Percentiles rank a stretch among this genome's conserved stretches.
Evolutionary conservation across 208 protist genomes (phyloP).

Genomic region (Leptomonas pyrrhocoris): DNA sequence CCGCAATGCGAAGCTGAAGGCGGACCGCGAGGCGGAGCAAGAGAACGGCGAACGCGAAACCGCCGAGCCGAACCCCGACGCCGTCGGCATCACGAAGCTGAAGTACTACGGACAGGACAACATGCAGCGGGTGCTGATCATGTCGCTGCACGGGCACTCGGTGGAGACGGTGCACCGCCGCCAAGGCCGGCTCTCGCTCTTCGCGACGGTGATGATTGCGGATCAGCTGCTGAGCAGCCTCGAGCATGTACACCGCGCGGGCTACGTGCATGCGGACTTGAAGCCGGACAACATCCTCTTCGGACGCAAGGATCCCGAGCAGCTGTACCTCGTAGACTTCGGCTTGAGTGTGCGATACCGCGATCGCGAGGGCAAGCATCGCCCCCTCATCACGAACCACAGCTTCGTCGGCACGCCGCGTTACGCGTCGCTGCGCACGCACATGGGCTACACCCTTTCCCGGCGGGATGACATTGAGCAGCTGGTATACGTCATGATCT

Average conservation of each 20-base stretch:
- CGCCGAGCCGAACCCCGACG: constrained; percentile 16
- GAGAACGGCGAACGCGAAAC: background rate
- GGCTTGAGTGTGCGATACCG: constrained; percentile 75
- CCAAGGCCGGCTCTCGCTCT: constrained; percentile 93
- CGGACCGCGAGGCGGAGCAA: background rate
- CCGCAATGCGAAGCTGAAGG: constrained; percentile 5
- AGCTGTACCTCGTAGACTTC: constrained; percentile 82
- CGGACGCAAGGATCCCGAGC: constrained; percentile 55
- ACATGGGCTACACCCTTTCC: constrained; percentile 95
- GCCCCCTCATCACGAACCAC: constrained; percentile 69
- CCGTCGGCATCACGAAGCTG: constrained; percentile 89
- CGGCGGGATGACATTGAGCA: constrained; percentile 91
- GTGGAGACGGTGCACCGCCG: constrained; percentile 94
- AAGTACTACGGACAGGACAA: constrained; percentile 97
- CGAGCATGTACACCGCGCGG: constrained; percentile 92
- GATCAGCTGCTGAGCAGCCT: constrained; percentile 95
- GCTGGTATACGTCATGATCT: constrained; percentile 96
- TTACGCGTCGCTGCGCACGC: constrained; percentile 96
- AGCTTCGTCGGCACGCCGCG: constrained; percentile 79
- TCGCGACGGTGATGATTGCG: constrained; percentile 98
- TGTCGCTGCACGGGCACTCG: constrained; percentile 97
- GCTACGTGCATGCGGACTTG: constrained; percentile 86
- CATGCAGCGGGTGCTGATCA: constrained; percentile 98
- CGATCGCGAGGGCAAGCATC: constrained; percentile 66
- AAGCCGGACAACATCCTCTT: constrained; percentile 92